Base-by-base conservation (phyloP, 2,329 filamentous ascomycete species). In the Botryotinia globosa region DNA sequence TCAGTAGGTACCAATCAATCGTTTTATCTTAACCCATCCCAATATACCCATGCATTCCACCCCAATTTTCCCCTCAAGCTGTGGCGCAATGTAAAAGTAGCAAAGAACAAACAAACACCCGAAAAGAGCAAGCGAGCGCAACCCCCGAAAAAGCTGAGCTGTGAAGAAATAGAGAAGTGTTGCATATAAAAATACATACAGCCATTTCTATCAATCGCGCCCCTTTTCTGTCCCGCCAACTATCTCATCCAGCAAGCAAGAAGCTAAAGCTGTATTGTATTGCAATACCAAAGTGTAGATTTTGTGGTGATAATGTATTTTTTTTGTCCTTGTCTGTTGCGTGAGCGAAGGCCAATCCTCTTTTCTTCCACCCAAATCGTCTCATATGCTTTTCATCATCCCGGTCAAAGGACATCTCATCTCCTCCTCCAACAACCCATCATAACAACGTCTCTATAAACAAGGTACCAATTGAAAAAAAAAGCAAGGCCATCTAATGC, bases 361-460 rank as follows among this genome's bases (percentile, higher is more conserved):
- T 72, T 58, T 71, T 29, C 69, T 45, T 45, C 48, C 69, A 67
- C 69, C 51, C 39, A 45, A 72, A 32, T 67, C 51, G 44, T 48
- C 69, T 72, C 69, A 72, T 58, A 67, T 67, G 34, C 64, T 56
- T 56, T 42, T 67, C 48, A 72, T 72, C 51, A 48, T 45, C 61
- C 62, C 62, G 69, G 62, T 54, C 63, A 65, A 72, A 67, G 63
- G 63, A 65, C 69, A n/a, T 51, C 29, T 59, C 61, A 72, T 67
- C 62, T 45, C 59, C 48, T 51, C 22, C 20, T 22, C 68, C 44
- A 63, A 70, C 68, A 51, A 70, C 58, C 37, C 68, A 58, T 71
- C 69, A 59, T 48, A 59, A 59, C 61, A 37, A 71, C 62, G 34
- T 67, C 62, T 72, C 69, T 72, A 72, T 67, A 72, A 67, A 72